These are phyloP conservation scores for Beauveria scarabaeidicola DNA, from an alignment of 2,329 filamentous ascomycete species.

Conservation along the genomic window DNA sequence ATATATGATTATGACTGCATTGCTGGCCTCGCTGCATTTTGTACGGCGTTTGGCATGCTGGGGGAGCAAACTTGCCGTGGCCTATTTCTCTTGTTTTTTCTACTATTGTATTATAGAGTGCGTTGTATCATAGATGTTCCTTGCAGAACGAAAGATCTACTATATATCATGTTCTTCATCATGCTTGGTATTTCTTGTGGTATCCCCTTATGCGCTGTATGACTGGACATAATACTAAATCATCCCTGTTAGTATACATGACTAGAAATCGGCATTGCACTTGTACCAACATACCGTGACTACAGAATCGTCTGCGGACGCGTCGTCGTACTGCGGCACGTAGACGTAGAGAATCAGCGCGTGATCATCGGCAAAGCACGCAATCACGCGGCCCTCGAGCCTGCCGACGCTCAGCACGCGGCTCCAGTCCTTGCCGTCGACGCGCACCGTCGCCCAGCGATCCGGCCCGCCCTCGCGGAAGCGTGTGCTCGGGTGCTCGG, in stretches of 20 bases:
- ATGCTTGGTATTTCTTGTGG: neutral
- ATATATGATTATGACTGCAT: neutral
- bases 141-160: constrained; percentile 3
- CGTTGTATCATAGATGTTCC: constrained; percentile 9
- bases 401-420: constrained; percentile 87
- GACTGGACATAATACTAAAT: constrained; percentile 36
- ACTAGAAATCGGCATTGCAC: too few relatives aligned
- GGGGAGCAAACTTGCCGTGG: neutral
- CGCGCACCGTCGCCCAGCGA: constrained; percentile 79
- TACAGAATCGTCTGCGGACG: constrained; percentile 58
- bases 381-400: constrained; percentile 84
- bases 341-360: constrained; percentile 80
- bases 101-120: constrained; percentile 7
- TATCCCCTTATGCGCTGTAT: constrained; percentile 23
- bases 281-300: constrained; percentile 52
- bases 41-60: constrained; percentile 2
- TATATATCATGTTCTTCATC: constrained; percentile 9
- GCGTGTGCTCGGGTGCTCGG: constrained; percentile 71
- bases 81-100: neutral
- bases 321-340: constrained; percentile 61
- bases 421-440: constrained; percentile 93
- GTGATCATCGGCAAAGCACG: constrained; percentile 76
- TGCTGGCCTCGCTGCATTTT: neutral
- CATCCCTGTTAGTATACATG: constrained; percentile 16
- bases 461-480: constrained; percentile 72